Base-by-base conservation (phyloP, 2,329 filamentous ascomycete genomes). In the Aspergillus arachidicola region DNA sequence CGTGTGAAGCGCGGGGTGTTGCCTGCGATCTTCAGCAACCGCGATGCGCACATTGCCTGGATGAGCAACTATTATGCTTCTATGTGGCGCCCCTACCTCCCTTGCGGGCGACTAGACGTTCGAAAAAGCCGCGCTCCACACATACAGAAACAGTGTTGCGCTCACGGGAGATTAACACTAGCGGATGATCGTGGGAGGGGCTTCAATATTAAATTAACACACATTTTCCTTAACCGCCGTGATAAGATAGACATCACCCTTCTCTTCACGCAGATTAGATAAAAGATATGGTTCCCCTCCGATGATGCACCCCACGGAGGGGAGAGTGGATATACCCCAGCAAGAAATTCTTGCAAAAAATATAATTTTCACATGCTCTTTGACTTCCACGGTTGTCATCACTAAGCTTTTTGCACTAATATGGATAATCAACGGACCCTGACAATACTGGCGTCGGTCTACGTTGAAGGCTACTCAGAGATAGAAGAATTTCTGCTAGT, bases 51-150 rank as follows among this genome's bases (percentile, higher is more conserved):
- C 71, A 76, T 60, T 76, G 75, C 61, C 65, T 70, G 38, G 67
- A 75, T 26, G 67, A 76, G 58, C 75, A 76, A 58, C 62, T 75
- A 2, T 58, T 76, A 9, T 76, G 75, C 60, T 76, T 76, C 36
- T 76, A 76, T 51, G 72, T 75, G n/a, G 67, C 69, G 11, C 72
- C 74, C 1, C 53, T 64, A 10, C 51, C 51, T 38, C 51, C 51
- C n/a, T 65, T 60, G 14, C 67, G 65, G 21, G 58, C 64, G 3
- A 68, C 62, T 45, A 70, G 65, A 21, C 69, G 68, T 38, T 57
- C 63, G 34, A 69, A 61, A 43, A 60, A 57, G 34, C 14, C 59
- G 51, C 63, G 48, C 30, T 41, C 43, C 16, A n/a, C 56, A 45
- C 56, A 28, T 26, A 45, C 34, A 11, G 32, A 50, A 43, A 11